Evolutionary conservation across 1,284 basidiomycete genomes (phyloP), one percentile per base, ranked within the genome.

Genomic region (Puccinia horiana): DNA sequence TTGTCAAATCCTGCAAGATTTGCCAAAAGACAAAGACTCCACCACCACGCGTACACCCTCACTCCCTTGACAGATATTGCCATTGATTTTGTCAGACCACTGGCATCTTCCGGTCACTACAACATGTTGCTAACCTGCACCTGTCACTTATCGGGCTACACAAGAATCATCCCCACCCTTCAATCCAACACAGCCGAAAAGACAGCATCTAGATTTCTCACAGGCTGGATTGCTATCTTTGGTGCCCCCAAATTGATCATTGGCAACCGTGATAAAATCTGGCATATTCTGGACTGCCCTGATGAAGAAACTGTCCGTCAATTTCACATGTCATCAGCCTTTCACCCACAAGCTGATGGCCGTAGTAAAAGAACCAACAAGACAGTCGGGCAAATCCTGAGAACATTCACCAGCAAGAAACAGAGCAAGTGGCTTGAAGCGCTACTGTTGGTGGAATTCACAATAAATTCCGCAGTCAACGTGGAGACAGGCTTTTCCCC

Each of bases 241-340:
- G 82, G 85, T 12, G 35, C 85, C 1, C 85, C 85, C 0, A 37
- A 83, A 1, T 58, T 84, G 0, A 84, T 87, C 54, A 77, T 86
- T 11, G 81, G 72, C 20, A 83, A 86, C 74, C 52, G 85, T 0
- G 84, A 86, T 72, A 84, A 84, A n/a, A 82, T 85, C 0, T 87
- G 85, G 73, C n/a, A n/a, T n/a, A n/a, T n/a, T n/a, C n/a, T n/a
- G 81, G 83, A 0, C 83, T 83, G 2, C 16, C 37, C 9, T 86
- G 87, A 73, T 87, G 86, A 1, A 26, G 9, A 11, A 44, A 18
- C n/a, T n/a, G n/a, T n/a, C n/a, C n/a, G n/a, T n/a, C n/a, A n/a
- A n/a, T 16, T 52, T 1, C 70, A 74, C 20, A 29, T 73, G 26
- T 29, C 37, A 47, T 47, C 40, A 6, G 44, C 44, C 14, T 86